Conservation (phyloP, 139 green algal species). For the Axilococcus clingmanii region DNA sequence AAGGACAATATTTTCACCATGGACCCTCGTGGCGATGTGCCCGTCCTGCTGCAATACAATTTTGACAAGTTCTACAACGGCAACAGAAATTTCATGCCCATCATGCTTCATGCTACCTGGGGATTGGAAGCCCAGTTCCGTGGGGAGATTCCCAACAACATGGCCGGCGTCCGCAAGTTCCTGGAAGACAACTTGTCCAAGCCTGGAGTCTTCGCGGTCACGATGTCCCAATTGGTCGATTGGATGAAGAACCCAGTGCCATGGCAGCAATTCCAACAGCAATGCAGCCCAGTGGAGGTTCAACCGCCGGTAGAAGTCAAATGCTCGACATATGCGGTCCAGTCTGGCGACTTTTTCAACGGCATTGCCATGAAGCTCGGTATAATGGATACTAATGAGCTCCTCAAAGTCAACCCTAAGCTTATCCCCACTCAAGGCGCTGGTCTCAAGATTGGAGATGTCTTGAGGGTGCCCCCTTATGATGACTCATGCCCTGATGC, state of each 20-base stretch:
- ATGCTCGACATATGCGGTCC: slow-evolving; percentile 14
- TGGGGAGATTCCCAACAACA: slow-evolving; percentile 20
- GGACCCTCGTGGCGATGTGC: slow-evolving; percentile 15
- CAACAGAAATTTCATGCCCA: slow-evolving; percentile 19
- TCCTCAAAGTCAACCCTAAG: slow-evolving; percentile 10
- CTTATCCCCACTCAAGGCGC: not conserved
- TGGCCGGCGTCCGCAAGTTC: slow-evolving; percentile 1
- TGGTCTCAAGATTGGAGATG: slow-evolving; percentile 6
- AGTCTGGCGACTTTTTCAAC: slow-evolving; percentile 12
- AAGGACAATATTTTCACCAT: slow-evolving; percentile 13
- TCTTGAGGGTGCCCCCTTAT: slow-evolving; percentile 18
- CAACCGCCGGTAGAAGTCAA: not conserved
- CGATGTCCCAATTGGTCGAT: slow-evolving; percentile 13
- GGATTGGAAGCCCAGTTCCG: no score
- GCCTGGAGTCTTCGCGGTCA: slow-evolving; percentile 19
- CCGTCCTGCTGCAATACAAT: slow-evolving; percentile 2
- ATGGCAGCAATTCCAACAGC: slow-evolving; percentile 2
- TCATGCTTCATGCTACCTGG: slow-evolving; percentile 20
- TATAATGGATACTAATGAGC: slow-evolving; percentile 4
- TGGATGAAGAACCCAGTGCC: slow-evolving; percentile 27
- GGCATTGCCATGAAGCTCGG: slow-evolving; percentile 7
- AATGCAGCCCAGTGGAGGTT: slow-evolving; percentile 7
- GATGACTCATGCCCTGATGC: slow-evolving; percentile 8
- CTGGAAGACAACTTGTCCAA: slow-evolving; percentile 17
- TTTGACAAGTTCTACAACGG: slow-evolving; percentile 21